A percentile compares a stretch with the other conserved stretches of the same genome.
These are phyloP conservation scores for Tilletia indica DNA, from an alignment of 1,284 basidiomycete species.

Conservation along the genomic window DNA sequence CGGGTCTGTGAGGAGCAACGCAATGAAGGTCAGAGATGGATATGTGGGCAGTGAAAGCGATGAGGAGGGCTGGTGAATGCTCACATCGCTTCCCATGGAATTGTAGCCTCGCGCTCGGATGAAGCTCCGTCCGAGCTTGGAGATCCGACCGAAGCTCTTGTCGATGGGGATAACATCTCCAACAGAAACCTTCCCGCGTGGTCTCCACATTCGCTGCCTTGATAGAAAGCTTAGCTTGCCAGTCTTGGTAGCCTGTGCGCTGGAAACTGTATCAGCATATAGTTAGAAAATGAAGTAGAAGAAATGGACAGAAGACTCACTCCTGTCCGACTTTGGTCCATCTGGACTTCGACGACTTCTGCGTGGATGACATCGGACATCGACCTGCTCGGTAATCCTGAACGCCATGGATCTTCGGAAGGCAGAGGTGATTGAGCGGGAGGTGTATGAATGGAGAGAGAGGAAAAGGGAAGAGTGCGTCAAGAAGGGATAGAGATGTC, in stretches of 20 bases:
- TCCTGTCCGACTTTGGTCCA: conserved; percentile 92
- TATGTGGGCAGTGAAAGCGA: not conserved
- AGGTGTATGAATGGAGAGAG: conserved; percentile 92
- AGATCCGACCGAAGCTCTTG: conserved; percentile 92
- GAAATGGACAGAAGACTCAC: conserved; percentile 72
- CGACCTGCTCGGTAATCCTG: conserved; percentile 87
- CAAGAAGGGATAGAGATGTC: conserved; percentile 94
- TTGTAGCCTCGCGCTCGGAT: conserved; percentile 95
- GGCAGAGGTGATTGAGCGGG: conserved; percentile 93
- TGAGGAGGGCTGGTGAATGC: conserved; percentile 53
- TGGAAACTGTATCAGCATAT: conserved; percentile 61
- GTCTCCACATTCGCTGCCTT: conserved; percentile 99
- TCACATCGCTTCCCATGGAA: conserved; percentile 84
- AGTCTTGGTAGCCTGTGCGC: conserved; percentile 83
- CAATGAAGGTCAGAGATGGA: not conserved
- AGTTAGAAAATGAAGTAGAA: not conserved
- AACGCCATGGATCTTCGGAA: conserved; percentile 94
- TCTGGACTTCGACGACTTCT: conserved; percentile 97
- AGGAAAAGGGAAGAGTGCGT: conserved; percentile 95
- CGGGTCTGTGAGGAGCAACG: conserved; percentile 68
- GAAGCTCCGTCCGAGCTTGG: conserved; percentile 92
- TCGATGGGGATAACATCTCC: conserved; percentile 96
- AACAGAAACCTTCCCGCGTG: conserved; percentile 93
- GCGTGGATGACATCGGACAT: conserved; percentile 85
- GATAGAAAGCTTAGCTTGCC: conserved; percentile 80